Base-by-base conservation (phyloP, 495 filamentous ascomycete species). In the Penicillium pancosmium region DNA sequence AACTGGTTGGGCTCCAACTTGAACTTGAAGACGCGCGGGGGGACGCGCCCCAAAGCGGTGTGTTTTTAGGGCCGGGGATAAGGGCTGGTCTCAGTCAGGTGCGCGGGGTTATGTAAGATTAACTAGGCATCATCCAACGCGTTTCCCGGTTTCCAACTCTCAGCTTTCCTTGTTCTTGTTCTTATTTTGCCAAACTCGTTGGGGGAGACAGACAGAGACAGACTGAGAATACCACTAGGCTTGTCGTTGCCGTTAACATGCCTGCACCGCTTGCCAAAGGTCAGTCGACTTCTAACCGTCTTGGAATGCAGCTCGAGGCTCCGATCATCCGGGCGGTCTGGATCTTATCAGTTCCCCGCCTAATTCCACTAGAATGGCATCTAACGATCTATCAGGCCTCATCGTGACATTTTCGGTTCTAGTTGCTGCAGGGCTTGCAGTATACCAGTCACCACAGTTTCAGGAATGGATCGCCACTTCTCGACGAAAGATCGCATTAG, bases 371-470 rank as follows among this genome's bases (percentile, higher is more conserved):
- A 1, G 12, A 12, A 38, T 38, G 15, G 36, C 53, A 47, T 46
- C 60, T 68, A 36, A 64, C 50, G 15, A 58, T 40, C 51, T 44
- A 23, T 56, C 78, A 93, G 91, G 87, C 65, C 83, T 91, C 69
- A 88, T 94, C 15, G 84, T 94, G 64, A 88, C 85, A 59, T 81
- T 91, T 13, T 84, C 88, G 41, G 84, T 92, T 21, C 82, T 91
- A 35, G 86, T 91, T 27, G 91, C 90, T 57, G 90, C 91, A 43
- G 90, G 91, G 7, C 86, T 94, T 54, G 91, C 91, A 38, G 80
- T 93, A 55, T 96, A 96, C 73, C 90, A 94, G 68, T 90, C 85
- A 19, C 91, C 90, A 12, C 87, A 93, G 71, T 80, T 94, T 47
- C 85, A 88, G 65, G 83, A 87, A 75, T 88, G 88, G 78, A 81